Percentiles rank a stretch among this genome's conserved stretches.
Evolutionary conservation across 164 flowering plant species (phyloP).

Genomic region (Liriodendron chinense): DNA sequence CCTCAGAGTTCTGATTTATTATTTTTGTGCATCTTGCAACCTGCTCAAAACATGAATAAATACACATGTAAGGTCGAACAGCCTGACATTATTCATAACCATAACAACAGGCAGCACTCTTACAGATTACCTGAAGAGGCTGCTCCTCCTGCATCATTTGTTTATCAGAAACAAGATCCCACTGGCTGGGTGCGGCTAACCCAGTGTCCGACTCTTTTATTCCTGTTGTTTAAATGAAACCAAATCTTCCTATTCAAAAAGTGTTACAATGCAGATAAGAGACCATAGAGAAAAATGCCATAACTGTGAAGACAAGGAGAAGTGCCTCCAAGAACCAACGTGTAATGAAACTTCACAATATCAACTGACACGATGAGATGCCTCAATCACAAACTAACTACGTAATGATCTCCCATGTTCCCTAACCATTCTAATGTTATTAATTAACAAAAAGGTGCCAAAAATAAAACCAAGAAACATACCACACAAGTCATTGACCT

Average conservation of each 20-base stretch:
- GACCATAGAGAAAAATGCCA: neutral
- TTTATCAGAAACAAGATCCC: constrained; percentile 99
- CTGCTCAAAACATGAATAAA: constrained; percentile 28
- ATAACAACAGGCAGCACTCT: neutral
- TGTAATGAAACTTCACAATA: neutral
- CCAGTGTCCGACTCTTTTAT: constrained; percentile 99
- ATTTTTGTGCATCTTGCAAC: constrained; percentile 98
- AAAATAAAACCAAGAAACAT: constrained; percentile 18
- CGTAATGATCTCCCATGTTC: too few species aligned
- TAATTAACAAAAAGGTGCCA: neutral
- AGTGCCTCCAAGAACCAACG: neutral
- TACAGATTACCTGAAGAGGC: constrained; percentile 72
- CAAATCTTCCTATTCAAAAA: neutral
- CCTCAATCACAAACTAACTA: too few species aligned
- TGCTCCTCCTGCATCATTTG: constrained; percentile 99
- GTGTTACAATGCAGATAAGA: neutral
- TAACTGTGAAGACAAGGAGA: too few species aligned
- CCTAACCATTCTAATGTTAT: too few species aligned
- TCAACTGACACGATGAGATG: neutral
- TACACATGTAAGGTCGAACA: neutral
- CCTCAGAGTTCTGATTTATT: constrained; percentile 91
- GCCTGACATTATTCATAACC: neutral
- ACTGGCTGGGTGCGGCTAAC: constrained; percentile 95
- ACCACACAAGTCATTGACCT: constrained; percentile 94
- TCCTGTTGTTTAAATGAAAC: constrained; percentile 38